phyloP scores from a whole-genome alignment of 1,139 yeast species.

The Magnusiomyces clavatus region DNA sequence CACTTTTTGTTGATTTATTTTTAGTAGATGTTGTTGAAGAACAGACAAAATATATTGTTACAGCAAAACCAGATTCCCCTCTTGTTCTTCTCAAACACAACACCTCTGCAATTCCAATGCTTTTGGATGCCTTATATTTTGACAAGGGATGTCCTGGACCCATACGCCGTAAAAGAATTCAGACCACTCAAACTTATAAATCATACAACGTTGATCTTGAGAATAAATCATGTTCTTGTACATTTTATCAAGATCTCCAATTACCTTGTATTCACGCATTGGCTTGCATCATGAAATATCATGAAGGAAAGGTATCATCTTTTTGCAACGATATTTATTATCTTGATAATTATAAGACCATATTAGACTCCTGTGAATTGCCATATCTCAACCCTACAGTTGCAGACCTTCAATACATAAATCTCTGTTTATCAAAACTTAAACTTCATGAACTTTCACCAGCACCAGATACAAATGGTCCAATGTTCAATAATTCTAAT shows the following conservation, averaged over 20 bases:
- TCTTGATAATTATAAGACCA: neutral
- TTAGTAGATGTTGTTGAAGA: neutral
- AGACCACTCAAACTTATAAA: neutral
- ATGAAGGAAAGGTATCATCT: neutral
- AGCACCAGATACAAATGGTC: too few relatives aligned
- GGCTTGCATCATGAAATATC: neutral
- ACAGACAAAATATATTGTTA: neutral
- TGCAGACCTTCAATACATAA: constrained; percentile 2
- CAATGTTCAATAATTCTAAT: too few relatives aligned
- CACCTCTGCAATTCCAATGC: constrained; percentile 1
- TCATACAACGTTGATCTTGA: neutral
- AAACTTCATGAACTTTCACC: neutral
- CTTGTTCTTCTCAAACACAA: neutral
- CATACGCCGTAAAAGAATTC: neutral
- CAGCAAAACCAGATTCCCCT: neutral
- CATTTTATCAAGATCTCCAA: constrained; percentile 3
- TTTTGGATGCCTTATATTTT: neutral
- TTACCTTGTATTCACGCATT: constrained; percentile 4
- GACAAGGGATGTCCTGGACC: neutral
- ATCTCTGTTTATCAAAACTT: neutral
- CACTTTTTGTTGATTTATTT: constrained; percentile 1
- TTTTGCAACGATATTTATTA: neutral
- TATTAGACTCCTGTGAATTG: neutral
- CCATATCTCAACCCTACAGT: neutral
- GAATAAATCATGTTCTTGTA: neutral